Evolutionary conservation across 2,329 filamentous ascomycete genomes (phyloP).

Genomic region (Xylariaceae sp.): DNA sequence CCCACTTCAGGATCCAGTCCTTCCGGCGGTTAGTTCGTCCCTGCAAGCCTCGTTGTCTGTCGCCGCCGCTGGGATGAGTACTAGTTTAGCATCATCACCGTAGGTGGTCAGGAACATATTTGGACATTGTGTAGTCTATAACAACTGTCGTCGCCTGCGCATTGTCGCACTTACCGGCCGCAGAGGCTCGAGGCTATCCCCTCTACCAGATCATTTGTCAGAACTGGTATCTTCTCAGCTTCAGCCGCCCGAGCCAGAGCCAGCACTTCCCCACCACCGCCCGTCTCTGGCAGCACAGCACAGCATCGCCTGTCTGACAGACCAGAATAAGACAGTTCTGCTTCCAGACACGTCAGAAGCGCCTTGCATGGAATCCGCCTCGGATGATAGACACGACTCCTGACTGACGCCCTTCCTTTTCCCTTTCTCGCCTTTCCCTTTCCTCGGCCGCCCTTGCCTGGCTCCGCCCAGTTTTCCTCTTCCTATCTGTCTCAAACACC

Average conservation of each 20-base stretch:
- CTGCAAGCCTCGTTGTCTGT: constrained; percentile 29
- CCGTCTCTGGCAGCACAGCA: constrained; percentile 28
- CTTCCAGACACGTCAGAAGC: constrained; percentile 17
- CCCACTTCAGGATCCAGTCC: constrained; percentile 38
- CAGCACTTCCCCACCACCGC: constrained; percentile 31
- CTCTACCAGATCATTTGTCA: constrained; percentile 23
- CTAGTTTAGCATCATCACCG: constrained; percentile 26
- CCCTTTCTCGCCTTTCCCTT: constrained; percentile 7
- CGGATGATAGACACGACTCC: constrained; percentile 37
- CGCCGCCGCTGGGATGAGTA: constrained; percentile 38
- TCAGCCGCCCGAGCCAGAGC: constrained; percentile 33
- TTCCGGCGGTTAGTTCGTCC: constrained; percentile 39
- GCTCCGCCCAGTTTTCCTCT: constrained; percentile 18
- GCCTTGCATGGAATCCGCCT: constrained; percentile 25
- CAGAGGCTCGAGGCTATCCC: constrained; percentile 26
- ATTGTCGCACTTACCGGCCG: constrained; percentile 28
- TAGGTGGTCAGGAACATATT: constrained; percentile 32
- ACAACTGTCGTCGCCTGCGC: constrained; percentile 15
- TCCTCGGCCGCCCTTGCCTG: constrained; percentile 15
- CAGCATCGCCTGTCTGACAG: background rate
- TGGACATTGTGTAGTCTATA: constrained; percentile 18
- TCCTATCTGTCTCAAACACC: constrained; percentile 26
- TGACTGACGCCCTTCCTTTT: constrained; percentile 22
- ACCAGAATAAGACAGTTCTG: constrained; percentile 6
- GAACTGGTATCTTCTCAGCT: constrained; percentile 34